Base-by-base conservation (phyloP, 495 filamentous ascomycete species). In the Aspergillus mulundensis region DNA sequence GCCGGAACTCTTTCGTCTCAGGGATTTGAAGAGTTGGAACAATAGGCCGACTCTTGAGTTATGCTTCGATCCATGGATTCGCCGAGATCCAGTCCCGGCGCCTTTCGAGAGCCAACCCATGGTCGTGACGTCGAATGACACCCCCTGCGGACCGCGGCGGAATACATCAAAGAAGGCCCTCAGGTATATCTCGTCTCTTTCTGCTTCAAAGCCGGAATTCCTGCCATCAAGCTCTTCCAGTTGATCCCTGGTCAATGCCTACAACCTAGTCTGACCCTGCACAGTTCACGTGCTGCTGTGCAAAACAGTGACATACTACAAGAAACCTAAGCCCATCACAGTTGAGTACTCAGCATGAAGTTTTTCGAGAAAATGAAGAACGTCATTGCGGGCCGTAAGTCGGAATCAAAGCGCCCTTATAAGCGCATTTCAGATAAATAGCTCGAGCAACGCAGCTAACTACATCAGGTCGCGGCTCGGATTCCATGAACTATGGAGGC, bases 321-420 rank as follows among this genome's bases (percentile, higher is more conserved):
- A n/a, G n/a, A n/a, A n/a, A n/a, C n/a, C n/a, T n/a, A n/a, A n/a
- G n/a, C n/a, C n/a, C n/a, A n/a, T n/a, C n/a, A n/a, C n/a, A n/a
- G n/a, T n/a, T n/a, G n/a, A n/a, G n/a, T n/a, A n/a, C n/a, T n/a
- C n/a, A n/a, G n/a, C n/a, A n/a, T n/a, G n/a, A n/a, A n/a, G n/a
- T n/a, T 69, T 90, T 67, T 88, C 61, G 80, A 90, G 77, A 91
- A 90, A 64, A 77, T 88, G 70, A 90, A 89, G 74, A 82, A 89
- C 34, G 84, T 79, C 64, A 58, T 91, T 54, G 73, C 79, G 51
- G 60, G 71, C 42, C 61, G 66, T 49, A 62, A 67, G 16, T 21
- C 53, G 61, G 61, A 58, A 28, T 58, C 50, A 25, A 60, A 57
- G 36, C 23, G 25, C 14, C 59, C 62, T 20, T 59, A 53, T 60